Evolutionary conservation across 2,329 filamentous ascomycete genomes (phyloP).

Genomic region (Nigrospora sphaerica): DNA sequence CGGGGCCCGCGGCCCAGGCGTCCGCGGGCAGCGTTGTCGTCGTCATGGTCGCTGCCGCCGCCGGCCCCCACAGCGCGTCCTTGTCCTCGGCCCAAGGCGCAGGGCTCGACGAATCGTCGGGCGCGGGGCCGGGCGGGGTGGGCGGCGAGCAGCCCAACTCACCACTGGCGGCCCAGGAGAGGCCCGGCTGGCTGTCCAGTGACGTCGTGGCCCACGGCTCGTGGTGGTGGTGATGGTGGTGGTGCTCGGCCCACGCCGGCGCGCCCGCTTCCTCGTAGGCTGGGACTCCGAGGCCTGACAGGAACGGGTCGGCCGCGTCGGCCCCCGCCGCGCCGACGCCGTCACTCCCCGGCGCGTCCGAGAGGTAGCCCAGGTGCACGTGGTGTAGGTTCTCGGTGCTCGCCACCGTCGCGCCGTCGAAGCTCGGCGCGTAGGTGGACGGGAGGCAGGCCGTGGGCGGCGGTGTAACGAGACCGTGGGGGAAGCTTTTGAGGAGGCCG

Average conservation of each 20-base stretch:
- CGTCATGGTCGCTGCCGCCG: not conserved
- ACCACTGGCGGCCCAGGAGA: slow-evolving; percentile 1
- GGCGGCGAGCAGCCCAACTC: not conserved
- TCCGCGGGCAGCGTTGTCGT: not conserved
- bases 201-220: slow-evolving; percentile 4
- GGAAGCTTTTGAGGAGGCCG: slow-evolving; percentile 41
- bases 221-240: too few species aligned
- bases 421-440: slow-evolving; percentile 34
- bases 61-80: slow-evolving; percentile 4
- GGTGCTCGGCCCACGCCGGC: too few species aligned
- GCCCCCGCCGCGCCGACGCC: slow-evolving; percentile 10
- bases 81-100: slow-evolving; percentile 6
- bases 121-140: not conserved
- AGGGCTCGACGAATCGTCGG: not conserved
- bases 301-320: slow-evolving; percentile 16
- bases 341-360: slow-evolving; percentile 21
- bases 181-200: slow-evolving; percentile 2
- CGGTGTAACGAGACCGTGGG: slow-evolving; percentile 47
- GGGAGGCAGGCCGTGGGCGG: slow-evolving; percentile 47
- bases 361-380: slow-evolving; percentile 27
- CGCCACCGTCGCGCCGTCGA: slow-evolving; percentile 24
- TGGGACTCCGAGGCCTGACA: slow-evolving; percentile 18
- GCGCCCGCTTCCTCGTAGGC: not conserved
- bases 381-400: slow-evolving; percentile 17
- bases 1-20: not conserved